These are phyloP conservation scores for Termitomyces sp. DNA, from an alignment of 768 basidiomycete genomes.

Conservation along the genomic window DNA sequence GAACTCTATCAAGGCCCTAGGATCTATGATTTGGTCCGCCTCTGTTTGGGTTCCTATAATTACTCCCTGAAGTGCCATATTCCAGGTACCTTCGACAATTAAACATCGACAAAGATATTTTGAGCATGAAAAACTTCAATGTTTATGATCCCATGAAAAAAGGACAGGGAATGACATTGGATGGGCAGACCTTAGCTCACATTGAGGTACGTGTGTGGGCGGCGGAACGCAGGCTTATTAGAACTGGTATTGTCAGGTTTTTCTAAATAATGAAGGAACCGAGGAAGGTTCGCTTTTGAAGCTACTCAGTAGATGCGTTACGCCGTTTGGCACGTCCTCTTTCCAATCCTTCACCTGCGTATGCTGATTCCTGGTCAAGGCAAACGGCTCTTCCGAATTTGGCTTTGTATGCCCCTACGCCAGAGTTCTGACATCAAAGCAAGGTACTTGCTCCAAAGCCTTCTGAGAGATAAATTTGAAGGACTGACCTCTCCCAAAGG, in stretches of 20 bases:
- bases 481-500: slow-evolving; percentile 30
- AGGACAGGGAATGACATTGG: slow-evolving; percentile 80
- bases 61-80: slow-evolving; percentile 8
- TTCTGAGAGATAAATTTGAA: neutral
- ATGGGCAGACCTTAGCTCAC: slow-evolving; percentile 94
- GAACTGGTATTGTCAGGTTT: slow-evolving; percentile 39
- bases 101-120: slow-evolving; percentile 92
- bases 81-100: slow-evolving; percentile 80
- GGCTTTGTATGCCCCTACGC: slow-evolving; percentile 90
- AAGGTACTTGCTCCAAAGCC: slow-evolving; percentile 39
- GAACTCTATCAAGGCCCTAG: slow-evolving; percentile 78
- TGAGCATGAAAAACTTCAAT: slow-evolving; percentile 97
- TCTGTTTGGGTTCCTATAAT: slow-evolving; percentile 9
- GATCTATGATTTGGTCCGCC: slow-evolving; percentile 83
- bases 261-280: slow-evolving; percentile 91
- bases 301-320: slow-evolving; percentile 77
- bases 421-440: slow-evolving; percentile 83
- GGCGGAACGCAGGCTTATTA: neutral
- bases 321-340: slow-evolving; percentile 73
- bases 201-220: slow-evolving; percentile 60
- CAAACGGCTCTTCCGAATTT: slow-evolving; percentile 93
- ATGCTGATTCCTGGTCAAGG: slow-evolving; percentile 36
- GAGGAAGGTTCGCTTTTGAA: slow-evolving; percentile 86
- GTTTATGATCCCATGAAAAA: slow-evolving; percentile 92
- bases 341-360: neutral